Conservation (phyloP, 1,284 basidiomycete species). For the Puccinia polysora region DNA sequence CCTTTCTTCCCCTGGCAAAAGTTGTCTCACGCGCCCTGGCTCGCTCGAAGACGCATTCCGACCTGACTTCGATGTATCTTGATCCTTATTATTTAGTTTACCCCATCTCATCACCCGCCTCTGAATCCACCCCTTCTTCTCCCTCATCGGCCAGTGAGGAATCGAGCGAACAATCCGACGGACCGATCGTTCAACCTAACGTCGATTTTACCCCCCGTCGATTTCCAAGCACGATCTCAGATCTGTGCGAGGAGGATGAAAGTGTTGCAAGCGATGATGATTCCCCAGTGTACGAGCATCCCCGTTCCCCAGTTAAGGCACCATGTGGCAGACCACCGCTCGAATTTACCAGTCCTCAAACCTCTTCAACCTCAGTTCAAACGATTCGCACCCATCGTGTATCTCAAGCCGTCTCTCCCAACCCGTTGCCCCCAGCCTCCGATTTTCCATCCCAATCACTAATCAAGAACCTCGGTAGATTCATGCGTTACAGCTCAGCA, state of each 20-base stretch:
- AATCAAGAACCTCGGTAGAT: conserved; percentile 56
- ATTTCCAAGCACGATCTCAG: not conserved
- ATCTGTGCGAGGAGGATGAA: not conserved
- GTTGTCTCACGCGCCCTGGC: not conserved
- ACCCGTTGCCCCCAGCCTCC: conserved; percentile 1
- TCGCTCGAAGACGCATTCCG: conserved; percentile 17
- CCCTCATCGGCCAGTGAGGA: not conserved
- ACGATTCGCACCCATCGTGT: conserved; percentile 3
- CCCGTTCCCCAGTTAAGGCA: too few relatives aligned
- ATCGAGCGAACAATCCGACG: conserved; percentile 1
- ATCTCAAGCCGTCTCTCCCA: conserved; percentile 2
- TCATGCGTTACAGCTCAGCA: conserved; percentile 56
- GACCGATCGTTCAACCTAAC: not conserved
- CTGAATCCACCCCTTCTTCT: not conserved
- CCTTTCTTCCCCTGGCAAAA: not conserved
- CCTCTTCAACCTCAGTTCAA: conserved; percentile 10
- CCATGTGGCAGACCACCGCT: too few relatives aligned
- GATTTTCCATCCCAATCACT: conserved; percentile 56
- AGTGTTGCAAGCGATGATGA: too few relatives aligned
- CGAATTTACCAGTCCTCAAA: not conserved
- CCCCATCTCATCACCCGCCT: not conserved
- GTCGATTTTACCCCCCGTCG: not conserved
- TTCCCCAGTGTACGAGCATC: too few relatives aligned
- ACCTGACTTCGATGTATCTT: not conserved
- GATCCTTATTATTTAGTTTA: conserved; percentile 12